Conservation (phyloP, 2,329 filamentous ascomycete species). For the Trichophyton schoenleinii region DNA sequence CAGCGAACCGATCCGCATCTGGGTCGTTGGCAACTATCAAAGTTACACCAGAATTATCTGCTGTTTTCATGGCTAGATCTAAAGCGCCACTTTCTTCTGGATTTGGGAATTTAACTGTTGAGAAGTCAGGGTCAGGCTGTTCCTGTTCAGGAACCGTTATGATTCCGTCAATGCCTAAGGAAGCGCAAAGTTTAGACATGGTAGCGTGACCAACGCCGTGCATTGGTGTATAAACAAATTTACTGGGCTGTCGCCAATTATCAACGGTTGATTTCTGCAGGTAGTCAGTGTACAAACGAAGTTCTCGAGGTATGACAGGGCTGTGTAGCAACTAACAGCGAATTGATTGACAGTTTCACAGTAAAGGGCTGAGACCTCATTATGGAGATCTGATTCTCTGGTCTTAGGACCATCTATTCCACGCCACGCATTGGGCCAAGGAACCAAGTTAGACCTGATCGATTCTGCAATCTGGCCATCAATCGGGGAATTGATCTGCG, state of each 20-base stretch:
- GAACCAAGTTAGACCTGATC: slow-evolving; percentile 44
- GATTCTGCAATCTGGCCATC: slow-evolving; percentile 46
- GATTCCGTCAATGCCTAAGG: slow-evolving; percentile 24
- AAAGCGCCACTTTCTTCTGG: slow-evolving; percentile 53
- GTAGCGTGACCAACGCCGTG: slow-evolving; percentile 29
- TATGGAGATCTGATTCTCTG: slow-evolving; percentile 20
- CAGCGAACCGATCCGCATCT: slow-evolving; percentile 52
- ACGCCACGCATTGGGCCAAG: slow-evolving; percentile 34
- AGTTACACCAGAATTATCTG: slow-evolving; percentile 36
- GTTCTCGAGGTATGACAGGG: neutral
- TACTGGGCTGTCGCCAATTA: slow-evolving; percentile 18
- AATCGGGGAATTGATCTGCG: slow-evolving; percentile 52
- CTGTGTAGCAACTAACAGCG: slow-evolving; percentile 17
- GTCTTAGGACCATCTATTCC: slow-evolving; percentile 34
- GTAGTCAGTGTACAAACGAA: neutral
- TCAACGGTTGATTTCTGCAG: slow-evolving; percentile 24
- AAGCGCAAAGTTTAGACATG: slow-evolving; percentile 24
- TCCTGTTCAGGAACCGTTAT: slow-evolving; percentile 35
- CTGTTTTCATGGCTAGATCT: slow-evolving; percentile 45
- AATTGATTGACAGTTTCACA: slow-evolving; percentile 21
- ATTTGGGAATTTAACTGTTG: slow-evolving; percentile 53
- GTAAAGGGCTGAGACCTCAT: slow-evolving; percentile 21
- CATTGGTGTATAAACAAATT: slow-evolving; percentile 33
- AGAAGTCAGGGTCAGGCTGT: slow-evolving; percentile 50
- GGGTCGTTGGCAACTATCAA: slow-evolving; percentile 53